A percentile compares a stretch with the other conserved stretches of the same genome.
Evolutionary conservation across 768 basidiomycete genomes (phyloP).

Genomic region (Stropharia rugosoannulata): DNA sequence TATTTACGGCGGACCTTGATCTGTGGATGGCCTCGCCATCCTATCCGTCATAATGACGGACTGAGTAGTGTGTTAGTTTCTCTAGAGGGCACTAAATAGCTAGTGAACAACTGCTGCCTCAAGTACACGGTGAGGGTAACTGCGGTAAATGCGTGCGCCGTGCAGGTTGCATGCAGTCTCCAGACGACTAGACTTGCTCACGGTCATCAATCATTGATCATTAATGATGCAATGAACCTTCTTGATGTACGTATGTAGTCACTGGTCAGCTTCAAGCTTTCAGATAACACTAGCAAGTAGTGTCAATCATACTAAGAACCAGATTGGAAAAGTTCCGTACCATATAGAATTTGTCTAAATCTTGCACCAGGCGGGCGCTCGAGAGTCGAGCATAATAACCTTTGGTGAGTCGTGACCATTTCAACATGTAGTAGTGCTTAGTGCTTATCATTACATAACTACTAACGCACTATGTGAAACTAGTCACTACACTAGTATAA

Average conservation of each 20-base stretch:
- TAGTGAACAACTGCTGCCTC: slow-evolving; percentile 14
- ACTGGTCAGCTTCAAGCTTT: not conserved
- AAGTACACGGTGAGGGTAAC: slow-evolving; percentile 18
- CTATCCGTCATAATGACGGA: slow-evolving; percentile 52
- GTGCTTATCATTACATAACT: too few relatives aligned
- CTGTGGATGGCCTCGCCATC: slow-evolving; percentile 50
- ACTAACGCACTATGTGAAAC: too few relatives aligned
- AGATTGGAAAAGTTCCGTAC: too few relatives aligned
- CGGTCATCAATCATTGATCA: not conserved
- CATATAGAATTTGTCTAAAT: too few relatives aligned
- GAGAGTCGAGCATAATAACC: too few relatives aligned
- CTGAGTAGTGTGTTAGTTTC: slow-evolving; percentile 4
- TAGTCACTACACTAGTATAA: too few relatives aligned
- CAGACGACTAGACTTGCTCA: not conserved
- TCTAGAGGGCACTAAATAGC: slow-evolving; percentile 7
- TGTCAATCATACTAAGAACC: too few relatives aligned
- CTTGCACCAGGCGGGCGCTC: too few relatives aligned
- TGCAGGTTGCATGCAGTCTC: not conserved
- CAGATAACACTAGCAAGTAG: not conserved
- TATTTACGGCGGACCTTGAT: slow-evolving; percentile 44
- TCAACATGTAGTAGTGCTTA: too few relatives aligned
- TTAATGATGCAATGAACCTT: not conserved
- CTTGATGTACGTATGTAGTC: not conserved
- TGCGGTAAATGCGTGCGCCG: not conserved
- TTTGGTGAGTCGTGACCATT: too few relatives aligned